Evolutionary conservation across 2,329 filamentous ascomycete genomes (phyloP).

Genomic region (Paraphoma chrysanthemicola): DNA sequence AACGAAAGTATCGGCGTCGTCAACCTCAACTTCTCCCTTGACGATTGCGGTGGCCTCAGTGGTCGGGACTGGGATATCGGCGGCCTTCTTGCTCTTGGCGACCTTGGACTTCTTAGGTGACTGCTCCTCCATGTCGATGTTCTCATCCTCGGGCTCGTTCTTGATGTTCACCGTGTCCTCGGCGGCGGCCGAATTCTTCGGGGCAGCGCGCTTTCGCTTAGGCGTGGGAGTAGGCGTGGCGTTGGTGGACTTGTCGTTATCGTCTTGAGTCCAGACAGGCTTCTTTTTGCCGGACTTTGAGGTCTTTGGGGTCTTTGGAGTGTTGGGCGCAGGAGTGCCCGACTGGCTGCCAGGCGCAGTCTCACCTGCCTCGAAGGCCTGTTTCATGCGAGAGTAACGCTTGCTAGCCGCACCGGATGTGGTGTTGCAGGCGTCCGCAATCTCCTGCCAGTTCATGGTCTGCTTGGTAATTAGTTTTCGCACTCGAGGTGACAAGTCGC

Average conservation of each 20-base stretch:
- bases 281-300: conserved; percentile 8
- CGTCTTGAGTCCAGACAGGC: not conserved
- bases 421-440: conserved; percentile 33
- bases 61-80: not conserved
- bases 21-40: conserved; percentile 1
- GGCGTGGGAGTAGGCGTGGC: conserved; percentile 1
- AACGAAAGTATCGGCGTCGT: conserved; percentile 7
- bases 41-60: not conserved
- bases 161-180: not conserved
- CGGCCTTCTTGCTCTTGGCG: not conserved
- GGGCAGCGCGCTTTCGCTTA: conserved; percentile 32
- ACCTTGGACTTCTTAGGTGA: not conserved
- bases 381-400: conserved; percentile 43
- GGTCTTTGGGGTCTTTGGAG: no score
- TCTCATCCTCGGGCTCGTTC: not conserved
- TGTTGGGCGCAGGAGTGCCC: conserved; percentile 2
- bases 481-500: not conserved
- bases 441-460: conserved; percentile 35
- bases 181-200: conserved; percentile 3
- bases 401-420: conserved; percentile 41
- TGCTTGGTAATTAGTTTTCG: not conserved
- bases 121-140: not conserved
- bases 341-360: conserved; percentile 4
- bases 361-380: conserved; percentile 30
- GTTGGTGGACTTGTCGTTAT: not conserved